Evolutionary conservation across 139 green algal species (phyloP).

Genomic region (Haematococcus lacustris): DNA sequence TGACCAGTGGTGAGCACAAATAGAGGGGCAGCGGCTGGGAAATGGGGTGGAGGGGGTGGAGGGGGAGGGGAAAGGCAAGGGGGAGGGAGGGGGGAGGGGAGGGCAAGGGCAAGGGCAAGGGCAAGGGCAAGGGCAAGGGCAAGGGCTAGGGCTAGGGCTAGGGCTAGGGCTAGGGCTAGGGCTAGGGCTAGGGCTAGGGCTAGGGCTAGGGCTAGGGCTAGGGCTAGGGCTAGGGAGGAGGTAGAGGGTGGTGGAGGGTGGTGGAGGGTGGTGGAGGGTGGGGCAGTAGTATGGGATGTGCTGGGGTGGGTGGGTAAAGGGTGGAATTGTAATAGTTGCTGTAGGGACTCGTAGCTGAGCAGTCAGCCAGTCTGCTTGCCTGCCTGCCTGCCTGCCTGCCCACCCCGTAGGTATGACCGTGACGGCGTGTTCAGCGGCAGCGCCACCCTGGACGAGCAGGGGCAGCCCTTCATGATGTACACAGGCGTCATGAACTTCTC

Average conservation of each 20-base stretch:
- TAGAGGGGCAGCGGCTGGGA: too few species aligned
- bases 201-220: too few species aligned
- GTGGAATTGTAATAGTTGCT: neutral
- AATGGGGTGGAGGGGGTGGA: neutral
- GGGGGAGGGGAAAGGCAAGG: neutral
- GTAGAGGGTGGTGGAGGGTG: neutral
- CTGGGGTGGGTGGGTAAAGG: neutral
- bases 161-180: too few species aligned
- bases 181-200: too few species aligned
- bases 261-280: neutral
- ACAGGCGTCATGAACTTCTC: conserved; percentile 28
- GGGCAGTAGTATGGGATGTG: neutral
- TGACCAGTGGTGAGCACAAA: conserved; percentile 9
- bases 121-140: too few species aligned
- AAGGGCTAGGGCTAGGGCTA: too few species aligned
- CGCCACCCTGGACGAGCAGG: conserved; percentile 10
- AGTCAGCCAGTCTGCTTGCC: neutral
- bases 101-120: too few species aligned
- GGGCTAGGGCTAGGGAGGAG: too few species aligned
- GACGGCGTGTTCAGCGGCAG: conserved; percentile 41
- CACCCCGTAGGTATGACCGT: conserved; percentile 11
- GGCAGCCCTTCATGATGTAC: conserved; percentile 28
- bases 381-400: neutral
- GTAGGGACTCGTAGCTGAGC: neutral
- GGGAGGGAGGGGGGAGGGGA: too few species aligned